phyloP scores from a whole-genome alignment of 192 early-diverging fungal genomes.

The Funneliformis geosporum region DNA sequence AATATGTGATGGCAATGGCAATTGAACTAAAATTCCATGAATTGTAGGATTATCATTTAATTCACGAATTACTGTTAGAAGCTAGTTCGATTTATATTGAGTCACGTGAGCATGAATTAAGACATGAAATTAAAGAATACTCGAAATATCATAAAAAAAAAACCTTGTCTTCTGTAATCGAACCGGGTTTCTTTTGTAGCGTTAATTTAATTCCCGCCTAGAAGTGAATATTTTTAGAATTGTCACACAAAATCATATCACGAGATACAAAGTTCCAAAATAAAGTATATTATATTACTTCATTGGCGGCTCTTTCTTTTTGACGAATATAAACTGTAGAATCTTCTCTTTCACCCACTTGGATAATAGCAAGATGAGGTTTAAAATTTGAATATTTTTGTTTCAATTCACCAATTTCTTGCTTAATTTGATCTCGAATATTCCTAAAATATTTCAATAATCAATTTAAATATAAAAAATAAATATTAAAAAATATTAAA shows the following conservation, averaged over 20 bases:
- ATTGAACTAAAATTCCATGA: slow-evolving; percentile 96
- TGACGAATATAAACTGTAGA: slow-evolving; percentile 91
- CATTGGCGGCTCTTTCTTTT: slow-evolving; percentile 88
- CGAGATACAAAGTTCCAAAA: slow-evolving; percentile 33
- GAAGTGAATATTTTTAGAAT: not conserved
- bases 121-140: slow-evolving; percentile 2
- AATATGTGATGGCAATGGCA: slow-evolving; percentile 88
- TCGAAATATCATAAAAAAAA: not conserved
- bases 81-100: slow-evolving; percentile 33
- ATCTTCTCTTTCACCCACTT: slow-evolving; percentile 93
- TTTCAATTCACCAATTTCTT: slow-evolving; percentile 66
- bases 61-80: slow-evolving; percentile 65
- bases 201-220: slow-evolving; percentile 81
- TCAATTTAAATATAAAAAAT: too few species aligned
- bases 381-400: slow-evolving; percentile 65
- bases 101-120: not conserved
- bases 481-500: too few species aligned
- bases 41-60: slow-evolving; percentile 80
- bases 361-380: slow-evolving; percentile 86
- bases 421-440: slow-evolving; percentile 70
- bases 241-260: slow-evolving; percentile 29
- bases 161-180: slow-evolving; percentile 69
- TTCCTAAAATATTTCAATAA: slow-evolving; percentile 44
- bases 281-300: too few species aligned
- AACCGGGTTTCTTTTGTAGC: slow-evolving; percentile 63